These are phyloP conservation scores for Funneliformis mosseae DNA, from an alignment of 192 early-diverging fungal species.

Conservation along the genomic window DNA sequence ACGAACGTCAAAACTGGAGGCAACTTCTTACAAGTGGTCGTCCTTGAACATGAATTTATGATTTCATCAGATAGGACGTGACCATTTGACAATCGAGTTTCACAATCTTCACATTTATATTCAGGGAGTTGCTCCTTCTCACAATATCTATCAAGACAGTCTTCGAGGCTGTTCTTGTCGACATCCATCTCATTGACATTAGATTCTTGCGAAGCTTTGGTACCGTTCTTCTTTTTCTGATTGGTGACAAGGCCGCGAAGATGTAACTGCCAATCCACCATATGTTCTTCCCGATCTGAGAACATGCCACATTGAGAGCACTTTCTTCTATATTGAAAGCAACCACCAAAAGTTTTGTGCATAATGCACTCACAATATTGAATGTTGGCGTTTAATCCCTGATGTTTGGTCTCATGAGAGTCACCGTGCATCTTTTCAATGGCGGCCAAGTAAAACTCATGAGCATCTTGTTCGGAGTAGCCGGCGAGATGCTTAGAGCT, in stretches of 20 bases:
- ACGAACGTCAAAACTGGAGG: constrained; percentile 47
- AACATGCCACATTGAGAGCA: constrained; percentile 74
- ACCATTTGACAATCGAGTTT: no score
- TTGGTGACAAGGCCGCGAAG: constrained; percentile 3
- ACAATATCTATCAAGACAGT: constrained; percentile 13
- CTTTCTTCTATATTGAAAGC: constrained; percentile 89
- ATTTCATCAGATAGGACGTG: neutral
- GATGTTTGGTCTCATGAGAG: constrained; percentile 48
- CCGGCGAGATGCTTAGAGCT: constrained; percentile 84
- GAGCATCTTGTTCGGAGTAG: constrained; percentile 95
- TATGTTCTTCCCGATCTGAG: constrained; percentile 38
- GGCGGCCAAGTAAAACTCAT: constrained; percentile 94
- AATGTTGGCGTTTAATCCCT: constrained; percentile 25
- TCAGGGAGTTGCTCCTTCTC: constrained; percentile 3
- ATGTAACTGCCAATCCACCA: constrained; percentile 26
- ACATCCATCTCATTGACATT: neutral
- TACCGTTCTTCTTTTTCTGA: constrained; percentile 41
- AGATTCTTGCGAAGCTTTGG: constrained; percentile 27
- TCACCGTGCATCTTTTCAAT: constrained; percentile 83
- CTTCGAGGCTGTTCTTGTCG: neutral
- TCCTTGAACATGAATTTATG: constrained; percentile 42
- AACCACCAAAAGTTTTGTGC: constrained; percentile 88
- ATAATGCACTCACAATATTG: constrained; percentile 80
- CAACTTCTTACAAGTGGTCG: constrained; percentile 66
- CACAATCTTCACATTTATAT: constrained; percentile 16